Evolutionary conservation across 2,329 filamentous ascomycete species (phyloP).

Genomic region (Emergomyces pasteurianus): DNA sequence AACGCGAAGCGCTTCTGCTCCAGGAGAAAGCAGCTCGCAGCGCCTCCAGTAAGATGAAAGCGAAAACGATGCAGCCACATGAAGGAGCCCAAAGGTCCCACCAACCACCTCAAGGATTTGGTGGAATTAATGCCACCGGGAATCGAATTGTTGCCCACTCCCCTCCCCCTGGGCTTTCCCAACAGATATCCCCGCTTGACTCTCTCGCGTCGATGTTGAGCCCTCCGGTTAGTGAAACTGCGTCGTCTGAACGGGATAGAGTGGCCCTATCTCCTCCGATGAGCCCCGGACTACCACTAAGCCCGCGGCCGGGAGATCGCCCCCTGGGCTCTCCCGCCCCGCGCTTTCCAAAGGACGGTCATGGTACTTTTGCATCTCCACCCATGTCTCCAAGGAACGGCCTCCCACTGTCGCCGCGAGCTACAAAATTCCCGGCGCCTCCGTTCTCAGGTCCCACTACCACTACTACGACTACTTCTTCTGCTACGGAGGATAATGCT

Average conservation of each 20-base stretch:
- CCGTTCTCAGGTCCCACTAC: not conserved
- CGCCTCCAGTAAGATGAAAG: conserved; percentile 60
- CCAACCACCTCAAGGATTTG: conserved; percentile 26
- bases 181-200: conserved; percentile 11
- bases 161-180: conserved; percentile 13
- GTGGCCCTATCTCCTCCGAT: conserved; percentile 37
- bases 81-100: conserved; percentile 1
- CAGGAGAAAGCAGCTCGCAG: conserved; percentile 61
- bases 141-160: conserved; percentile 17
- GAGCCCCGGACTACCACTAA: conserved; percentile 53
- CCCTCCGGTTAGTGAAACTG: conserved; percentile 14
- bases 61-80: conserved; percentile 43
- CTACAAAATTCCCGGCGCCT: conserved; percentile 61
- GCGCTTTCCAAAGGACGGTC: conserved; percentile 40
- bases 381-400: conserved; percentile 54
- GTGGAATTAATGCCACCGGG: conserved; percentile 6
- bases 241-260: conserved; percentile 24
- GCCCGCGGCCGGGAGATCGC: conserved; percentile 49
- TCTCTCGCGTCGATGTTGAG: conserved; percentile 24
- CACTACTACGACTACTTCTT: not conserved
- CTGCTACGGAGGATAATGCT: conserved; percentile 14
- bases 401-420: conserved; percentile 57
- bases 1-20: conserved; percentile 56
- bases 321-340: conserved; percentile 49
- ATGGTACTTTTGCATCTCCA: conserved; percentile 46